Percentiles rank a stretch among this genome's conserved stretches.
These are phyloP conservation scores for Diaporthe caulivora DNA, from an alignment of 2,329 filamentous ascomycete species.

Conservation along the genomic window DNA sequence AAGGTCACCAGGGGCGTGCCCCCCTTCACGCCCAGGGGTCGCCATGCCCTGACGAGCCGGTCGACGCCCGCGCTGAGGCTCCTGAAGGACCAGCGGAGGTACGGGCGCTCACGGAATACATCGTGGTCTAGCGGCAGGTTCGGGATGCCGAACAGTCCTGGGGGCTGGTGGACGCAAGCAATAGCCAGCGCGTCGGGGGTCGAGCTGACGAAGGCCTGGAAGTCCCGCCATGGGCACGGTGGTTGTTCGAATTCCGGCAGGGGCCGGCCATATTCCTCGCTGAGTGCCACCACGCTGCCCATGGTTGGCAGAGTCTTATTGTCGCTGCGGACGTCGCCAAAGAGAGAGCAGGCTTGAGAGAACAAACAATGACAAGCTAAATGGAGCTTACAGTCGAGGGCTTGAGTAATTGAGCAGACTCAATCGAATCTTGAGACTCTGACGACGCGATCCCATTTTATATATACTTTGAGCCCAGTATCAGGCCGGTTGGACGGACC, in stretches of 20 bases:
- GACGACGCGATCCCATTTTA: background rate
- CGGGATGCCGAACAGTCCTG: conserved; percentile 12
- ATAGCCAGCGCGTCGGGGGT: conserved; percentile 21
- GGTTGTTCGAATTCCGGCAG: background rate
- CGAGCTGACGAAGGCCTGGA: background rate
- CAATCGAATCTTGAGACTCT: no score
- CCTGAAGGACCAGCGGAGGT: conserved; percentile 29
- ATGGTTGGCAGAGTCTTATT: background rate
- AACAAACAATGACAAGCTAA: background rate
- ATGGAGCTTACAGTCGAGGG: no score
- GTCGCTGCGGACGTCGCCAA: background rate
- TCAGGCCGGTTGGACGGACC: background rate
- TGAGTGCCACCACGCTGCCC: conserved; percentile 14
- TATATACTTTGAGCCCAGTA: background rate
- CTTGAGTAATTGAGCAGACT: background rate
- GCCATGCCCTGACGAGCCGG: conserved; percentile 9
- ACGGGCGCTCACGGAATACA: background rate
- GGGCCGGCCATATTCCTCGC: conserved; percentile 23
- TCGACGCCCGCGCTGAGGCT: conserved; percentile 2
- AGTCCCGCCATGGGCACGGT: conserved; percentile 15
- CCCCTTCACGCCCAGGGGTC: background rate
- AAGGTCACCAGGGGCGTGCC: conserved; percentile 25
- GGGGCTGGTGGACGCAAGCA: conserved; percentile 19
- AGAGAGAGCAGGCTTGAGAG: background rate
- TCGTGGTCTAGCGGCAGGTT: conserved; percentile 11